phyloP scores from a whole-genome alignment of 495 filamentous ascomycete genomes.

The Aspergillus haitiensis region DNA sequence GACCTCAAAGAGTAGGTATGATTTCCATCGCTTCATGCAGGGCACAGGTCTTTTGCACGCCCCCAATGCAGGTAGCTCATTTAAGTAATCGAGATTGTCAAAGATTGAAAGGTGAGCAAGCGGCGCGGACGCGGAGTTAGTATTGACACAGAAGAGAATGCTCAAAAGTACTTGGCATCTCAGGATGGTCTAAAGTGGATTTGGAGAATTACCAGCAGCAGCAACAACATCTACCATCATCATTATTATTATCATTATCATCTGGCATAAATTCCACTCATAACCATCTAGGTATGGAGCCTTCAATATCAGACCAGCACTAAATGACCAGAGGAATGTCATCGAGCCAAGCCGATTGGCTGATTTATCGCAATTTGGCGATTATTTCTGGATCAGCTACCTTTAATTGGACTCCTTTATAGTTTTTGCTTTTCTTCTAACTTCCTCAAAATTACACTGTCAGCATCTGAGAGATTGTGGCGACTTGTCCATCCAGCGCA shows the following conservation, averaged over 20 bases:
- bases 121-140: background rate
- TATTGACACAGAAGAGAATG: background rate
- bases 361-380: background rate
- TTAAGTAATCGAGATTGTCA: conserved; percentile 20
- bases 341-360: background rate
- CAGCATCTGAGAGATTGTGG: conserved; percentile 8
- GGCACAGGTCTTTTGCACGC: conserved; percentile 25
- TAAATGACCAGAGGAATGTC: no score
- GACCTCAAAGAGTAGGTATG: background rate
- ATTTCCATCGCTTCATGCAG: conserved; percentile 17
- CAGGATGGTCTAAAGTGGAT: background rate
- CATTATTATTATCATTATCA: no score
- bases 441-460: background rate
- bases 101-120: background rate
- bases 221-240: no score
- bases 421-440: conserved; percentile 1
- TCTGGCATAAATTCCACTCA: no score
- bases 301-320: no score
- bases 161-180: background rate
- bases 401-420: background rate
- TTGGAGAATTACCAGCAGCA: background rate
- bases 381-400: background rate
- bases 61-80: conserved; percentile 25
- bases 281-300: no score
- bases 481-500: conserved; percentile 17